Base-by-base conservation (phyloP, 345 rosid genomes). In the Salix udensis region DNA sequence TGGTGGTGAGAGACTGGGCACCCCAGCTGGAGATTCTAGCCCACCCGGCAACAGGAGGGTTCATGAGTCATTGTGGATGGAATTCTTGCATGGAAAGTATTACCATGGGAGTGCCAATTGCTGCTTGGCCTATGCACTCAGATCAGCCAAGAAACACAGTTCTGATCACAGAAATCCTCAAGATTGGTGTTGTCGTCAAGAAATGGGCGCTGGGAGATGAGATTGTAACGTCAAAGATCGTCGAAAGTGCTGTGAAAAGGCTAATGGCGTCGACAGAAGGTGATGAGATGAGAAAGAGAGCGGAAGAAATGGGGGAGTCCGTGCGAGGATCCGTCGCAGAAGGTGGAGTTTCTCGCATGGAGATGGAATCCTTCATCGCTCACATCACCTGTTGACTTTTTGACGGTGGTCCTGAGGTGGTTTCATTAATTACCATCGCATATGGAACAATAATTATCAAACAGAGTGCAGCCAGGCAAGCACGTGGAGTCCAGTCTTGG, bases 41-140 rank as follows among this genome's bases (percentile, higher is more conserved):
- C 4, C 91, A 90, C 68, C 70, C 42, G 1, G 77, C 88, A 24
- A 82, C 79, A 0, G 89, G 94, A 1, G 90, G 91, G 11, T 87
- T 90, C 65, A 74, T 90, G 74, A 88, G 89, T 78, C 91, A 90
- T 28, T 90, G 94, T 44, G 94, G 91, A 16, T 90, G 94, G 94
- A 90, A 90, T 68, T 90, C 94, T 9, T 86, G 91, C 81, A 80
- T 90, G 90, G 91, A 90, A 71, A 90, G 94, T 67, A 87, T 88
- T 4, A 86, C 76, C 60, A 84, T 84, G 91, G 94, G 90, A 40
- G 90, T 88, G 5, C 94, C 94, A 0, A 81, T 88, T 0, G 89
- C 79, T 10, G 89, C 90, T 14, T 90, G 90, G 90, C 92, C 92
- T 1, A 85, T 87, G 88, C 92, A 88, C 62, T 90, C 91, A 1